These are phyloP conservation scores for Salix caprea DNA, from an alignment of 345 rosid species.

Conservation along the genomic window DNA sequence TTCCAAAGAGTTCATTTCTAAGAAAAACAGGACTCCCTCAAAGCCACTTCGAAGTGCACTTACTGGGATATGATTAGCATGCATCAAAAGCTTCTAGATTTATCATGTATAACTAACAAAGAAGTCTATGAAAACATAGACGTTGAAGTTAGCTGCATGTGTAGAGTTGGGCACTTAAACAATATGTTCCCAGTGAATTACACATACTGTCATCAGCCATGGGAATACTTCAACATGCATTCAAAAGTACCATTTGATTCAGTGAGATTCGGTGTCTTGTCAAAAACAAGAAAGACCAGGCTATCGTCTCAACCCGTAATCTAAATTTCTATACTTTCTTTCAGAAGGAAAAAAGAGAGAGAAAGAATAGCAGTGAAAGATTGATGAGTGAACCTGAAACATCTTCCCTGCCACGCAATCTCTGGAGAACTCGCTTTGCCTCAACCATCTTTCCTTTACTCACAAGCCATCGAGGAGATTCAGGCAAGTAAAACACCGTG, in stretches of 20 bases:
- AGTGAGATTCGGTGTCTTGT: background rate
- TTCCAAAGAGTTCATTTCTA: too few relatives aligned
- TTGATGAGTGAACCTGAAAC: slow-evolving; percentile 61
- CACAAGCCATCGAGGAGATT: slow-evolving; percentile 98
- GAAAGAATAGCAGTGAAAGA: background rate
- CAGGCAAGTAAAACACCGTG: slow-evolving; percentile 82
- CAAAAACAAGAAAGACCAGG: background rate
- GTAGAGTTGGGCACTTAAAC: background rate
- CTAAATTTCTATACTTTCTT: background rate
- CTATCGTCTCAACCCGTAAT: background rate
- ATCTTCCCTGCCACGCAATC: slow-evolving; percentile 83
- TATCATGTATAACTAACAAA: background rate
- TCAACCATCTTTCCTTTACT: slow-evolving; percentile 92
- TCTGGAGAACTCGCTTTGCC: slow-evolving; percentile 82
- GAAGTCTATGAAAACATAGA: background rate
- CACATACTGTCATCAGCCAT: background rate
- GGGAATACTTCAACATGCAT: background rate
- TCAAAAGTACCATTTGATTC: background rate
- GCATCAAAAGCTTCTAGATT: background rate
- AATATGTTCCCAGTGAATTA: background rate
- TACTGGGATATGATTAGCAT: background rate
- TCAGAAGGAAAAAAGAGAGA: background rate
- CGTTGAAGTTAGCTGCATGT: background rate
- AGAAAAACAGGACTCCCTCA: background rate
- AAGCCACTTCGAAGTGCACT: background rate